These are phyloP conservation scores for Neoboletus subvelutipes DNA, from an alignment of 768 basidiomycete genomes.

Conservation along the genomic window DNA sequence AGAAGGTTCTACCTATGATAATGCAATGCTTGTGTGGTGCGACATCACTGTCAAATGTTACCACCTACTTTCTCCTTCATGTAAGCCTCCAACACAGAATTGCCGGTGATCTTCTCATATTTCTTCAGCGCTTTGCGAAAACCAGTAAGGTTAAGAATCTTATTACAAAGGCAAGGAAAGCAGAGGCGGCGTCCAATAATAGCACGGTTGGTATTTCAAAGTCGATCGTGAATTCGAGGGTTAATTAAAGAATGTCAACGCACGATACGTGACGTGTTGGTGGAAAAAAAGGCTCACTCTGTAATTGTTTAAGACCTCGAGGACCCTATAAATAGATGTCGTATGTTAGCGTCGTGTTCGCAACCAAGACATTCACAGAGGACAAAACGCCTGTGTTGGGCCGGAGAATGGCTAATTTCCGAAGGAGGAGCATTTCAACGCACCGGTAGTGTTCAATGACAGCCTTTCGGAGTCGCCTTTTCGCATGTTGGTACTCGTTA, in stretches of 20 bases:
- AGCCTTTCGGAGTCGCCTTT: slow-evolving; percentile 80
- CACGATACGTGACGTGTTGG: background rate
- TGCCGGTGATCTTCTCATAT: slow-evolving; percentile 77
- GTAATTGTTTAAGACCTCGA: slow-evolving; percentile 89
- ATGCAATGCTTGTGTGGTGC: background rate
- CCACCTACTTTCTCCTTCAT: slow-evolving; percentile 67
- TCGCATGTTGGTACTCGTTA: slow-evolving; percentile 77
- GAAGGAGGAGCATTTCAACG: background rate
- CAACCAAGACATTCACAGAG: background rate
- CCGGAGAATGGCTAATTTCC: background rate
- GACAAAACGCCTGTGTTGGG: background rate
- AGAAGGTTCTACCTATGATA: slow-evolving; percentile 60
- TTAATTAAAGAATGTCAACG: background rate
- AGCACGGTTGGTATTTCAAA: background rate
- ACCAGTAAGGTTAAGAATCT: slow-evolving; percentile 88
- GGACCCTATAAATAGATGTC: slow-evolving; percentile 43
- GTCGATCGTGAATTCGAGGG: background rate
- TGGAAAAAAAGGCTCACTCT: slow-evolving; percentile 43
- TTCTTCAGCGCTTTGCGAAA: slow-evolving; percentile 86
- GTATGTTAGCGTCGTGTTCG: slow-evolving; percentile 7
- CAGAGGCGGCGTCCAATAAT: background rate
- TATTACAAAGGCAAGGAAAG: background rate
- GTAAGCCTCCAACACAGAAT: slow-evolving; percentile 75
- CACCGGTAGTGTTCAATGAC: slow-evolving; percentile 80
- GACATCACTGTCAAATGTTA: background rate